Percentiles rank a stretch among this genome's conserved stretches.
Evolutionary conservation across 2,329 filamentous ascomycete genomes (phyloP).

Genomic region (Trichoderma sp.): DNA sequence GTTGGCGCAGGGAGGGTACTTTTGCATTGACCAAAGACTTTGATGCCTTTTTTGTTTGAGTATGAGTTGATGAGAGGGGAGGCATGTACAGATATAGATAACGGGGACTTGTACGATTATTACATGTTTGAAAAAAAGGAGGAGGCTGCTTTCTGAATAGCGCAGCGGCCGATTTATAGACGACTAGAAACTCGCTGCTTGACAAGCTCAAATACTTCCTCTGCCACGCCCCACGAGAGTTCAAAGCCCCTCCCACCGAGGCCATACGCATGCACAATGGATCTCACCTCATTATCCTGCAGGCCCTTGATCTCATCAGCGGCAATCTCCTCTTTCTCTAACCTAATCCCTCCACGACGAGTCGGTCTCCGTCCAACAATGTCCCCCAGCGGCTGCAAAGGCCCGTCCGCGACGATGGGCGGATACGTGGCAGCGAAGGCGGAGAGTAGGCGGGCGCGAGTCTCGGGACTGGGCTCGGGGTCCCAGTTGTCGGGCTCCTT

Average conservation of each 20-base stretch:
- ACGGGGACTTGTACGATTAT: conserved; percentile 14
- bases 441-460: conserved; percentile 42
- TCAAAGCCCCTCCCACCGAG: conserved; percentile 57
- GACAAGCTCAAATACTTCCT: conserved; percentile 29
- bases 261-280: conserved; percentile 54
- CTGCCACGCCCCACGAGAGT: conserved; percentile 56
- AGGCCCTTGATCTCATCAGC: conserved; percentile 7
- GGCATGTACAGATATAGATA: conserved; percentile 13
- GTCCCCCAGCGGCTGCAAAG: conserved; percentile 30
- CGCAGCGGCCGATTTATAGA: conserved; percentile 10
- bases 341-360: conserved; percentile 47
- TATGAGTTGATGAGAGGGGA: not conserved
- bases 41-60: not conserved
- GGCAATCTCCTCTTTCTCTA: conserved; percentile 27
- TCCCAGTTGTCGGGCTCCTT: conserved; percentile 60
- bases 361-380: conserved; percentile 48
- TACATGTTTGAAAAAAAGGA: not conserved
- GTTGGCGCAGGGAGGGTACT: not conserved
- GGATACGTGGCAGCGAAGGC: conserved; percentile 38
- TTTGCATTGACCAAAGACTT: not conserved
- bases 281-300: not conserved
- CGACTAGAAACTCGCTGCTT: conserved; percentile 18
- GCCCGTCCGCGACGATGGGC: conserved; percentile 31
- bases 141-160: not conserved
- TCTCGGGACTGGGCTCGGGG: conserved; percentile 45